Percentiles rank a stretch among this genome's conserved stretches.
Conservation (phyloP, 73 alveolate species). For the Breviolum minutum region DNA sequence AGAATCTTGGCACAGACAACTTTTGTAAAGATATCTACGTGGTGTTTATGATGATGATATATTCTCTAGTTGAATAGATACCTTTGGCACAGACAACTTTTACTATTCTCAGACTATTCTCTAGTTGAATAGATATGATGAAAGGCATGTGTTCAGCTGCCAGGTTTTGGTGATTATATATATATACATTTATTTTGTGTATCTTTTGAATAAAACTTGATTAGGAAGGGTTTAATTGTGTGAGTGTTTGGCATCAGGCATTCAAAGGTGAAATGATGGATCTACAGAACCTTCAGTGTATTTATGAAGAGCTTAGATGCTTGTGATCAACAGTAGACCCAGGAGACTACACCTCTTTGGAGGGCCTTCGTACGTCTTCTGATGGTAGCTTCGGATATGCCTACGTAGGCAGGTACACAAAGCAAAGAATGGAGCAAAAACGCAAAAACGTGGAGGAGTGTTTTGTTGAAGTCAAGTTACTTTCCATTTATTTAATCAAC, state of each 20-base stretch:
- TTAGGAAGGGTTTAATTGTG: too few relatives aligned
- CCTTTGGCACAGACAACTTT: background rate
- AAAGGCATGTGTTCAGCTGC: too few relatives aligned
- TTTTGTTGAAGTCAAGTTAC: background rate
- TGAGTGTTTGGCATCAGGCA: too few relatives aligned
- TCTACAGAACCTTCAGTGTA: too few relatives aligned
- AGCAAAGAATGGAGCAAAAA: background rate
- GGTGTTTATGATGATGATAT: too few relatives aligned
- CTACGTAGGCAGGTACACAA: background rate
- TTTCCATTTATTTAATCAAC: background rate
- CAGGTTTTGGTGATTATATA: too few relatives aligned
- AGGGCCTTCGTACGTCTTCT: constrained; percentile 49
- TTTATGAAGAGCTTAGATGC: too few relatives aligned
- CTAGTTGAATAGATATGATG: background rate
- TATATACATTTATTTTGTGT: too few relatives aligned
- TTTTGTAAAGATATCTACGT: background rate
- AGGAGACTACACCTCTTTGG: constrained; percentile 47
- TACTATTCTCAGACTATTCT: too few relatives aligned
- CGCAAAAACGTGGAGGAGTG: background rate
- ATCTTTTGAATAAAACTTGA: too few relatives aligned
- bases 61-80: background rate
- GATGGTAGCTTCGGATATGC: constrained; percentile 76
- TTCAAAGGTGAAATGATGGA: too few relatives aligned
- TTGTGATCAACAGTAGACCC: background rate
- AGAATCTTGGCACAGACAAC: constrained; percentile 4